Evolutionary conservation across 352 stramenopile species (phyloP), one percentile per base, ranked within the genome.

Genomic region (Phytophthora sojae): DNA sequence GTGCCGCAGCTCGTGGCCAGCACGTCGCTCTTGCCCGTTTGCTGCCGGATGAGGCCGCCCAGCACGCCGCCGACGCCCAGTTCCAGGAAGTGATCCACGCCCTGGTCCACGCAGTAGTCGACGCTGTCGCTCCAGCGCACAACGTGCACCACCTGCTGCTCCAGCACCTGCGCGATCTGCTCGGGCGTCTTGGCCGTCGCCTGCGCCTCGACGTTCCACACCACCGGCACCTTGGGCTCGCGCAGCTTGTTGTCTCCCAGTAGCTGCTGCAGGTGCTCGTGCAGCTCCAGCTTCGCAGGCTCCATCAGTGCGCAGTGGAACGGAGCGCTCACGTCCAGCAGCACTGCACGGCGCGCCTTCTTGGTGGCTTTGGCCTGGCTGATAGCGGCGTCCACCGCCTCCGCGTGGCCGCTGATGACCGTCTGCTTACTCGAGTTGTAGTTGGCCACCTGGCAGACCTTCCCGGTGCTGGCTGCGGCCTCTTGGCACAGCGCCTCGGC

Each of bases 361-460:
- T 90, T 90, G 59, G 86, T 73, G 45, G 57, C 77, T 77, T 92
- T 95, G 12, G 88, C 88, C 29, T 87, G 73, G 21, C 60, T 58
- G 25, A 92, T 83, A 0, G 86, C 90, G 3, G 49, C 59, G 7
- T 86, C 68, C 0, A 97, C 85, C 14, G 88, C 82, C 0, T 51
- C 21, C 14, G 61, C 62, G 32, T 87, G 63, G 35, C 90, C 90
- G 57, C 88, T 96, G 72, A 97, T 86, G 56, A 97, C 90, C 29
- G 86, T 86, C 81, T 97, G 90, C 75, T 93, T 94, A 71, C 69
- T 92, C 9, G 87, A 95, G 78, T 97, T 97, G 78, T 95, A 94
- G 77, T 97, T 97, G 64, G 90, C 89, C 42, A 96, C 88, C 63
- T 92, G 75, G 64, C 89, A 96, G 6, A 89, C 77, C 37, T 75